Evolutionary conservation across 2,329 filamentous ascomycete species (phyloP).

Genomic region (Sporothrix brunneoviolacea): DNA sequence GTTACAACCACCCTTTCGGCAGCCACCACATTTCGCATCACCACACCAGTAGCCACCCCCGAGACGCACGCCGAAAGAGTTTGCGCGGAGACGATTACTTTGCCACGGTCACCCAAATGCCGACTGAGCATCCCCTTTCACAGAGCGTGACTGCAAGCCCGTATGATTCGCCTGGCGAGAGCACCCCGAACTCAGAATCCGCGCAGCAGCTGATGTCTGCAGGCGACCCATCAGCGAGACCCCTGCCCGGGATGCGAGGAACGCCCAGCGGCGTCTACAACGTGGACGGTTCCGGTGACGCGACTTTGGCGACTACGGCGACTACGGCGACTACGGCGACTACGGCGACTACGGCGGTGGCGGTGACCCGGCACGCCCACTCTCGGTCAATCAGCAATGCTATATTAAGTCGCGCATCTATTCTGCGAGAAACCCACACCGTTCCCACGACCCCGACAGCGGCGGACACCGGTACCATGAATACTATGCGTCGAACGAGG

Average conservation of each 20-base stretch:
- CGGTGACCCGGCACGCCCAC: conserved; percentile 35
- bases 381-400: conserved; percentile 39
- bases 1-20: background rate
- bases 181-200: conserved; percentile 20
- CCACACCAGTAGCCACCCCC: conserved; percentile 29
- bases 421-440: conserved; percentile 27
- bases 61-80: conserved; percentile 48
- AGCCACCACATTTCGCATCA: conserved; percentile 40
- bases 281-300: conserved; percentile 15
- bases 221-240: conserved; percentile 10
- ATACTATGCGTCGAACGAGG: conserved; percentile 37
- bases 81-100: conserved; percentile 51
- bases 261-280: conserved; percentile 26
- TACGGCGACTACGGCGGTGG: too few species aligned
- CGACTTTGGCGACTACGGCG: too few species aligned
- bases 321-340: too few species aligned
- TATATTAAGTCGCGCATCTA: conserved; percentile 36
- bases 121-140: conserved; percentile 61
- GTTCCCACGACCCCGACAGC: conserved; percentile 33
- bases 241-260: conserved; percentile 13
- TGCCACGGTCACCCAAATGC: conserved; percentile 35
- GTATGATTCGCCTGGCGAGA: conserved; percentile 36
- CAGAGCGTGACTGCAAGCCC: conserved; percentile 69
- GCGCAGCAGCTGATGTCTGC: conserved; percentile 16
- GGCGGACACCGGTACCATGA: conserved; percentile 25